phyloP scores from a whole-genome alignment of 2,329 filamentous ascomycete species.

The Colletotrichum camelliae region DNA sequence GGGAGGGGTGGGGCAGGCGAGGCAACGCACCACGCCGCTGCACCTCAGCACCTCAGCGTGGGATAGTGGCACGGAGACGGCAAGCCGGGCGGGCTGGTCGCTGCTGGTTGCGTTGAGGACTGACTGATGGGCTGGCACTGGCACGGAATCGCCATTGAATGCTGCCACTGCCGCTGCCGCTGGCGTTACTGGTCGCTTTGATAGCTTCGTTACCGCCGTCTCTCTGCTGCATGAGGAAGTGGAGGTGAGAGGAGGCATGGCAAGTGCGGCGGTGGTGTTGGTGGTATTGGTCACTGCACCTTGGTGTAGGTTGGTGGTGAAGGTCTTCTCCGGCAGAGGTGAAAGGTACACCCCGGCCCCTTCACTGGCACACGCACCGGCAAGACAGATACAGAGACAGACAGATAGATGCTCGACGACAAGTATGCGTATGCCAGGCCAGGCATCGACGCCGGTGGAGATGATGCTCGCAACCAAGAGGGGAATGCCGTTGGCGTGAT shows the following conservation, averaged over 20 bases:
- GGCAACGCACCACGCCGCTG: background rate
- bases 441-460: background rate
- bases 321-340: background rate
- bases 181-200: background rate
- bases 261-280: background rate
- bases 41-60: background rate
- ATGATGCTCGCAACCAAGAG: background rate
- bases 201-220: background rate
- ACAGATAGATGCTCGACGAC: background rate
- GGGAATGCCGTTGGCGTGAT: background rate
- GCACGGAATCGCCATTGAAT: background rate
- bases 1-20: background rate
- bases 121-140: background rate
- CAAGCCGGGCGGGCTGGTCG: slow-evolving; percentile 7
- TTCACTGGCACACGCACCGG: background rate
- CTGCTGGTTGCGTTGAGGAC: slow-evolving; percentile 18
- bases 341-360: background rate
- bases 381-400: background rate
- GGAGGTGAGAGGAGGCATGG: background rate
- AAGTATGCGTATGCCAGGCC: background rate
- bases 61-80: slow-evolving; percentile 21
- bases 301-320: background rate
- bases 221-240: background rate
- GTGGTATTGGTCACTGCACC: background rate
- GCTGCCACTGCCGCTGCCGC: background rate